A percentile compares a stretch with the other conserved stretches of the same genome.
These are phyloP conservation scores for Takakia lepidozioides DNA, from an alignment of 225 moss, liverwort and hornwort genomes.

Conservation along the genomic window DNA sequence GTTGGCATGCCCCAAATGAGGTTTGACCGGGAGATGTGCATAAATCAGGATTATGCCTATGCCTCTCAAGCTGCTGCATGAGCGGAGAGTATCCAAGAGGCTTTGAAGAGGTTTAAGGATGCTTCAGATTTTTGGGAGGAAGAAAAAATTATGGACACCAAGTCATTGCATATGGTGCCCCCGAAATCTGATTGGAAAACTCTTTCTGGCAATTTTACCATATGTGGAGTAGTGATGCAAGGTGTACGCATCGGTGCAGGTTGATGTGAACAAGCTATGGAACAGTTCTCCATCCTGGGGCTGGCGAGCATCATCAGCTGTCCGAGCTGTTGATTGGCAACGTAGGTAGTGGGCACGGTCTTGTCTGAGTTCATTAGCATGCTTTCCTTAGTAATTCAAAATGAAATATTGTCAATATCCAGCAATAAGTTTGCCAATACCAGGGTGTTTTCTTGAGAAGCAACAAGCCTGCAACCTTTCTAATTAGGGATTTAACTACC, in stretches of 20 bases:
- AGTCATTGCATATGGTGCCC: not conserved
- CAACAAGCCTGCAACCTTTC: not conserved
- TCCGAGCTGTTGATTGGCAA: constrained; percentile 55
- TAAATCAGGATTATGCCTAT: not conserved
- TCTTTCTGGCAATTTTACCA: not conserved
- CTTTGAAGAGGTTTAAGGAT: no score
- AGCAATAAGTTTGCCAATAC: not conserved
- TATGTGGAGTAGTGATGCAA: not conserved
- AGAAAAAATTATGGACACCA: not conserved
- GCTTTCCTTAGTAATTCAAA: no score
- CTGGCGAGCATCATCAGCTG: constrained; percentile 71
- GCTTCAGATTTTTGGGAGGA: no score
- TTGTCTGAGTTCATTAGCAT: no score
- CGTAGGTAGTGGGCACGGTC: constrained; percentile 39
- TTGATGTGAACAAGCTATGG: constrained; percentile 25
- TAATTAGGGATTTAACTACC: constrained; percentile 3
- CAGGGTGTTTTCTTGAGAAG: no score
- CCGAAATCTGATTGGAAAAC: not conserved
- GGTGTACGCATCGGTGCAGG: constrained; percentile 15
- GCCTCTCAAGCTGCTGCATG: not conserved
- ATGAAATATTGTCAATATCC: no score
- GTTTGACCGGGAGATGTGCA: no score
- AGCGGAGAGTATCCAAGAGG: no score
- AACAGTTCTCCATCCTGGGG: constrained; percentile 32
- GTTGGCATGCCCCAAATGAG: no score